Percentiles rank a stretch among this genome's conserved stretches.
These are phyloP conservation scores for Patellaria atrata DNA, from an alignment of 495 filamentous ascomycete genomes.

Conservation along the genomic window DNA sequence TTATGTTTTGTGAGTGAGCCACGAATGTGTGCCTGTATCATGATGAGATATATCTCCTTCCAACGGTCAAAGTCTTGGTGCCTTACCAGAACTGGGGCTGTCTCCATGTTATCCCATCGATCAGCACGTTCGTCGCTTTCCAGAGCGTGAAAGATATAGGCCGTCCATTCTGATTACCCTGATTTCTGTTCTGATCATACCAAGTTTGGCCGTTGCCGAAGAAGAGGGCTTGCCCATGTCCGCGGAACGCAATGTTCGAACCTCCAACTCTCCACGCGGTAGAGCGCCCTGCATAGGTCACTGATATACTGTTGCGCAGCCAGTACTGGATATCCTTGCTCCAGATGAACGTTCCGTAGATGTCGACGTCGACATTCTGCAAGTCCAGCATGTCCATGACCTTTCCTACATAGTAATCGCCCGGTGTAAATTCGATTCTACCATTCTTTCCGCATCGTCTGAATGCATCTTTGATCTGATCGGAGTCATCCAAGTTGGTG, in stretches of 20 bases:
- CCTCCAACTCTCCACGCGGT: conserved; percentile 14
- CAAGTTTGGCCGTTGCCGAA: conserved; percentile 17
- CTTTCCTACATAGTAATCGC: conserved; percentile 13
- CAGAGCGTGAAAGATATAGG: conserved; percentile 13
- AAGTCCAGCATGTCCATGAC: conserved; percentile 15
- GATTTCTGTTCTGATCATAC: conserved; percentile 13
- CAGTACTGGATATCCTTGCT: conserved; percentile 13
- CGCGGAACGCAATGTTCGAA: conserved; percentile 5
- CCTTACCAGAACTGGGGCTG: conserved; percentile 14
- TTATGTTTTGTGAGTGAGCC: conserved; percentile 12
- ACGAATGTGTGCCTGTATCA: conserved; percentile 11
- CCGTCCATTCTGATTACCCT: conserved; percentile 7
- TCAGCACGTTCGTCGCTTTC: conserved; percentile 10
- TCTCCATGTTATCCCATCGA: conserved; percentile 15
- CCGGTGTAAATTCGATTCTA: conserved; percentile 9
- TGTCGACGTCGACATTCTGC: conserved; percentile 14
- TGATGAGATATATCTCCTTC: neutral
- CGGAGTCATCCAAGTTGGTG: conserved; percentile 8
- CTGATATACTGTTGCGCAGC: conserved; percentile 10
- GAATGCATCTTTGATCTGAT: conserved; percentile 11
- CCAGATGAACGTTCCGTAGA: conserved; percentile 14
- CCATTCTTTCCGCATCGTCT: conserved; percentile 12
- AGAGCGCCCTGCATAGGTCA: conserved; percentile 12
- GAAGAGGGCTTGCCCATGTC: conserved; percentile 14
- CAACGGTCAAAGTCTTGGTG: neutral